Evolutionary conservation across 345 rosid genomes (phyloP), one percentile per base, ranked within the genome.

Genomic region (Kernera saxatilis): DNA sequence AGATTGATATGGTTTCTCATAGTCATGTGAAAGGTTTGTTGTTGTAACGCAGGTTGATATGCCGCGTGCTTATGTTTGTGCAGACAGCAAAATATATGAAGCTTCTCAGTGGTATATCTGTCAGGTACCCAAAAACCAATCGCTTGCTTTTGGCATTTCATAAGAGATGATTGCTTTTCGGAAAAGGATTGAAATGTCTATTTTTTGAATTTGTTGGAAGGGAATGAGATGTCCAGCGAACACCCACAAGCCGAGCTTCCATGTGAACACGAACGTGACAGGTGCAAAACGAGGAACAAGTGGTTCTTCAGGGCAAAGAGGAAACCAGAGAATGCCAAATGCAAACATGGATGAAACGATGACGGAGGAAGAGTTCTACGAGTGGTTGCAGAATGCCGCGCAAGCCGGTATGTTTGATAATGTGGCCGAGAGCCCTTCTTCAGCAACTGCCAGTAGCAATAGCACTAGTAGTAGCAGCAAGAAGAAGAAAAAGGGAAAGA

Each of bases 101-200:
- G 99, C 92, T 63, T 89, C 94, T 9, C 92, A 88, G 59, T 95
- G 99, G 99, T 95, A 88, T 77, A 86, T 81, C 41, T 95, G 99
- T 71, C 99, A 92, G 99, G 99, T 93, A 88, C 29, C 8, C 13
- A 19, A 46, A 35, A 19, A 45, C 32, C 30, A 46, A 15, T 26
- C 11, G 9, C n/a, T 15, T 41, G 33, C 11, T 19, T 51, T 21
- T 15, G 29, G 23, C 43, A 37, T 56, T 73, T 37, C 44, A 10
- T 35, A 53, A 53, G 30, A 64, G 64, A 43, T 30, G 64, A 43
- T 30, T 35, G 39, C 39, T 35, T 36, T 3, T n/a, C 8, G 57
- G 41, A 64, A 64, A 64, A 64, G 58, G 56, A 33, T 36, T 55
- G 35, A 73, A 43, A 43, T 53, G 72, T 62, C 18, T 46, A 55